Percentiles rank a stretch among this genome's conserved stretches.
phyloP scores from a whole-genome alignment of 2,329 filamentous ascomycete species.

The Calcarisporium arbuscula region DNA sequence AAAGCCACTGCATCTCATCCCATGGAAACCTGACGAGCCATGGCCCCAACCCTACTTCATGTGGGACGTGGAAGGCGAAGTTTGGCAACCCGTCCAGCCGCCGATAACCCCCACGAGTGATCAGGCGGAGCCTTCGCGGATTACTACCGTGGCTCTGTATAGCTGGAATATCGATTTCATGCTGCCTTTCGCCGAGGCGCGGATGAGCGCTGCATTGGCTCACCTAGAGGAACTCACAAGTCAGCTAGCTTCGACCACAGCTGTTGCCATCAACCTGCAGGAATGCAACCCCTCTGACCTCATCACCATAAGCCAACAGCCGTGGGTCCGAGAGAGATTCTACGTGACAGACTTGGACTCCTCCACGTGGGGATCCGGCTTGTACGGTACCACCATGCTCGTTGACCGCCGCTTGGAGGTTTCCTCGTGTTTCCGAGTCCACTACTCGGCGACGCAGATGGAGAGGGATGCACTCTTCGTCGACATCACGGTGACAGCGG shows the following conservation, averaged over 20 bases:
- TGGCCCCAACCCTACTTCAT: conserved; percentile 5
- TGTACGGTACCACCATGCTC: conserved; percentile 48
- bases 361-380: conserved; percentile 34
- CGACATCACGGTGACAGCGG: conserved; percentile 30
- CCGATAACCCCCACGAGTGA: background rate
- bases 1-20: conserved; percentile 2
- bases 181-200: conserved; percentile 21
- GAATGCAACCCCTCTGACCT: conserved; percentile 43
- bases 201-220: conserved; percentile 25
- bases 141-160: conserved; percentile 21
- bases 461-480: conserved; percentile 49
- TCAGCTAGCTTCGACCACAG: conserved; percentile 8
- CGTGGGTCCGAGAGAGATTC: conserved; percentile 43
- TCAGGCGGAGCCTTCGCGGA: conserved; percentile 4
- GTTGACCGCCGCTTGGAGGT: conserved; percentile 41
- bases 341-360: conserved; percentile 39
- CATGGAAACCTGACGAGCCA: conserved; percentile 8
- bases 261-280: conserved; percentile 43
- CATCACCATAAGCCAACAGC: conserved; percentile 30
- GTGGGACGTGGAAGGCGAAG: background rate
- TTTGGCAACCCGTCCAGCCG: conserved; percentile 1
- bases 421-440: conserved; percentile 40
- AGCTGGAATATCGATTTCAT: conserved; percentile 33
- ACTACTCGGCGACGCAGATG: conserved; percentile 41
- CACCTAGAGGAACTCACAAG: conserved; percentile 15